Percentiles rank a stretch among this genome's conserved stretches.
phyloP scores from a whole-genome alignment of 768 basidiomycete species.

The Leccinellum albellum region DNA sequence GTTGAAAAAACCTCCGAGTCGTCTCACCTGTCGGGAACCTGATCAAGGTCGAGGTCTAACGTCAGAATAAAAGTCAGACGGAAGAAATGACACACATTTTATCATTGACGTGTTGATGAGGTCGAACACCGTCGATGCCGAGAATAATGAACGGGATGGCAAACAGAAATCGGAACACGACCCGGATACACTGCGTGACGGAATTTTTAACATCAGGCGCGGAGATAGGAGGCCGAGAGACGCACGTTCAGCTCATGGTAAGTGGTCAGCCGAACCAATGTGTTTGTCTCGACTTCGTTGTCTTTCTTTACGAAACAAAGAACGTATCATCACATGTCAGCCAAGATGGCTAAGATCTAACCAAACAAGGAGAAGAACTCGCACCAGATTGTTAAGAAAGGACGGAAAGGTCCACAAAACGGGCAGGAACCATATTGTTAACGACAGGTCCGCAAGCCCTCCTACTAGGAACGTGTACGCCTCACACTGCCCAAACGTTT shows the following conservation, averaged over 20 bases:
- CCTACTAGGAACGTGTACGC: constrained; percentile 69
- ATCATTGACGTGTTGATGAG: constrained; percentile 62
- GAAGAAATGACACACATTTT: constrained; percentile 38
- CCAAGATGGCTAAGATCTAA: not conserved
- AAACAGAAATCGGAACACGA: constrained; percentile 73
- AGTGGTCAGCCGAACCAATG: constrained; percentile 69
- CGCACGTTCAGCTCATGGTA: constrained; percentile 82
- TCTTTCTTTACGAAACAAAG: constrained; percentile 38
- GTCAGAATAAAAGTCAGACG: not conserved
- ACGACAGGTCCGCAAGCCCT: constrained; percentile 59
- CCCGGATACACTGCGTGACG: constrained; percentile 53
- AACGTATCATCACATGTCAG: not conserved
- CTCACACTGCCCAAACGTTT: constrained; percentile 47
- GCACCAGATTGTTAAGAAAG: constrained; percentile 59
- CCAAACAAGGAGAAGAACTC: not conserved
- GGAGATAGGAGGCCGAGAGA: not conserved
- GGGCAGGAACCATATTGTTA: constrained; percentile 75
- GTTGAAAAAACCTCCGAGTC: not conserved
- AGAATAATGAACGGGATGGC: constrained; percentile 61
- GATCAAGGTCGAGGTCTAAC: not conserved
- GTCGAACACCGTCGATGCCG: constrained; percentile 62
- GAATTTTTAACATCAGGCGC: not conserved
- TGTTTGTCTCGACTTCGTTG: constrained; percentile 60
- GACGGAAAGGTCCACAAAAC: constrained; percentile 68
- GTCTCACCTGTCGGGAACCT: constrained; percentile 28